Evolutionary conservation across 75 land plant genomes (phyloP).

Genomic region (Picea glauca): DNA sequence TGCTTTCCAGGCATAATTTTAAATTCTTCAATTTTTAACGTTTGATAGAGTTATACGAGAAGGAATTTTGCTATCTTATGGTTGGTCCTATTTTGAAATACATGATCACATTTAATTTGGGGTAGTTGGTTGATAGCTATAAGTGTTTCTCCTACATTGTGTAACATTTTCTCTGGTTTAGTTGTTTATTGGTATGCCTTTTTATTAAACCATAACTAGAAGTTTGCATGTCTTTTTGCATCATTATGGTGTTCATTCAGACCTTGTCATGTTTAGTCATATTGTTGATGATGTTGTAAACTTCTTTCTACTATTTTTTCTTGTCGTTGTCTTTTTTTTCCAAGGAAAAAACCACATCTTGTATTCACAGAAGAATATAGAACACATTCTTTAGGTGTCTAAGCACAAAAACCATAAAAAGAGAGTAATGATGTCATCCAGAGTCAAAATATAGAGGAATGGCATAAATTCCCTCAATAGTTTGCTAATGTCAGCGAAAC

Average conservation of each 20-base stretch:
- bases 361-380: too few relatives aligned
- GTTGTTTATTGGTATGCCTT: not conserved
- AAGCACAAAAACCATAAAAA: too few relatives aligned
- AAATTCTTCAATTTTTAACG: slow-evolving; percentile 92
- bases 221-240: slow-evolving; percentile 1
- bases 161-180: too few relatives aligned
- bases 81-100: slow-evolving; percentile 29
- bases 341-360: too few relatives aligned
- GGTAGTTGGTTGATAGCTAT: not conserved
- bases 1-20: slow-evolving; percentile 82
- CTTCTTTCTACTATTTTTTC: not conserved
- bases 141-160: too few relatives aligned
- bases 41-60: slow-evolving; percentile 88
- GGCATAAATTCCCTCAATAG: too few relatives aligned
- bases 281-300: too few relatives aligned
- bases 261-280: too few relatives aligned
- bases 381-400: too few relatives aligned
- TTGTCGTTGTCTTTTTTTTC: not conserved
- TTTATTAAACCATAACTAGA: not conserved
- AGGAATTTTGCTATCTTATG: slow-evolving; percentile 91
- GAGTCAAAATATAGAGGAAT: too few relatives aligned
- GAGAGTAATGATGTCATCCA: too few relatives aligned
- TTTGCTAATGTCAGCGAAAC: too few relatives aligned
- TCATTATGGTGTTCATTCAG: not conserved
- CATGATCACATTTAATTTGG: not conserved